A percentile compares a stretch with the other conserved stretches of the same genome.
Conservation (phyloP, 371 early-diverging fungal species). For the Modicella reniformis region DNA sequence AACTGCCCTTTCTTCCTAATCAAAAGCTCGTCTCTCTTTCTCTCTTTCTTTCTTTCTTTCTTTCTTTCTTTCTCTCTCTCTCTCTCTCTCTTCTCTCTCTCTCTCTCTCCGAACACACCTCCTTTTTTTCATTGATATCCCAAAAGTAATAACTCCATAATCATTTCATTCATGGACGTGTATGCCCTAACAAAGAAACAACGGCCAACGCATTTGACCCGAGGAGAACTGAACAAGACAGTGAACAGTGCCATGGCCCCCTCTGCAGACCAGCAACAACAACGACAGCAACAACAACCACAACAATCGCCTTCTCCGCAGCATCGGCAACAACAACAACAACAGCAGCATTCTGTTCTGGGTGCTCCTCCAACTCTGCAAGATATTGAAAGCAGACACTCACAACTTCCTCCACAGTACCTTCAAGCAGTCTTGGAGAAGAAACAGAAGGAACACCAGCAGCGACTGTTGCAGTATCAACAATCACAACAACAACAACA, state of each 20-base stretch:
- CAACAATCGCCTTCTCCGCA: constrained; percentile 15
- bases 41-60: not conserved
- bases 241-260: constrained; percentile 28
- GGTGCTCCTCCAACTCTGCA: constrained; percentile 44
- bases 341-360: constrained; percentile 7
- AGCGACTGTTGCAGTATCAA: constrained; percentile 34
- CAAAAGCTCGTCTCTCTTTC: too few relatives aligned
- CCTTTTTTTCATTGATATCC: constrained; percentile 4
- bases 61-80: constrained; percentile 1
- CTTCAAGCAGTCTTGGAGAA: constrained; percentile 53
- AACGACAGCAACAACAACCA: constrained; percentile 20
- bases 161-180: constrained; percentile 60
- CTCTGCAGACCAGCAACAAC: constrained; percentile 22
- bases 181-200: constrained; percentile 69
- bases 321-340: constrained; percentile 24
- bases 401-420: constrained; percentile 53
- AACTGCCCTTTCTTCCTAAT: too few relatives aligned
- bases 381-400: constrained; percentile 47
- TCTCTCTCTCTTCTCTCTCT: not conserved
- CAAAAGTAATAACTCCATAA: not conserved
- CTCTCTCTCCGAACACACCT: not conserved
- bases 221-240: constrained; percentile 49
- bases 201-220: constrained; percentile 66
- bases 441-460: constrained; percentile 48
- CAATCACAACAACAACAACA: constrained; percentile 21